Base-by-base conservation (phyloP, 2,329 filamentous ascomycete species). In the Cladorrhinum sp. region DNA sequence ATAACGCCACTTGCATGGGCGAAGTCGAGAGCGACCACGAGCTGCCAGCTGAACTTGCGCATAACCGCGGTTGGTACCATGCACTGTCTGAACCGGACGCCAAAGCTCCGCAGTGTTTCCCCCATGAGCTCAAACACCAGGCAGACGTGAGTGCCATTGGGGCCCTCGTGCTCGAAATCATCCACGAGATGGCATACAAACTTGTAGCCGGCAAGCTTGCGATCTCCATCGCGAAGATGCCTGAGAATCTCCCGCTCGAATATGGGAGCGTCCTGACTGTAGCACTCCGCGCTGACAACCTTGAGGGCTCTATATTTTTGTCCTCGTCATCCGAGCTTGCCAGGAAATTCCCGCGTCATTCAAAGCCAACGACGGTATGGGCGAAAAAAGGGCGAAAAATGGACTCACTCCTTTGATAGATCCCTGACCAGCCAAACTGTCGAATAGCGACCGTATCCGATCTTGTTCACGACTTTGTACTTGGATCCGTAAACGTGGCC, bases 191-290 rank as follows among this genome's bases (percentile, higher is more conserved):
- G 63, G 49, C 63, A 65, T 2, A 65, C 36, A 30, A 55, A 60
- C 3, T 39, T 33, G 56, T 63, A 63, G 36, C 63, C 63, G 2
- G 55, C 23, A 8, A 39, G 33, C 3, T 57, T 8, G 14, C 42
- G 33, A 18, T 59, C 28, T 26, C 61, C 60, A 14, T 60, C 26
- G 6, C 61, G 58, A 20, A 65, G 61, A 18, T 57, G 54, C 3
- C 24, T 61, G 23, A 65, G 61, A 24, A 66, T 66, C 52, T 64
- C 64, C n/a, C 60, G 51, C 55, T 64, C 64, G n/a, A 63, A 64
- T 12, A 62, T 53, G 12, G 58, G 46, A 14, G 61, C 24, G 2
- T 60, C 50, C 1, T 52, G 16, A 21, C 12, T 21, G n/a, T 66
- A 66, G 28, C 9, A 62, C 6, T 64, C 60, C 1, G 59, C 64